Base-by-base conservation (phyloP, 2,329 filamentous ascomycete genomes). In the Aspergillus novofumigatus region DNA sequence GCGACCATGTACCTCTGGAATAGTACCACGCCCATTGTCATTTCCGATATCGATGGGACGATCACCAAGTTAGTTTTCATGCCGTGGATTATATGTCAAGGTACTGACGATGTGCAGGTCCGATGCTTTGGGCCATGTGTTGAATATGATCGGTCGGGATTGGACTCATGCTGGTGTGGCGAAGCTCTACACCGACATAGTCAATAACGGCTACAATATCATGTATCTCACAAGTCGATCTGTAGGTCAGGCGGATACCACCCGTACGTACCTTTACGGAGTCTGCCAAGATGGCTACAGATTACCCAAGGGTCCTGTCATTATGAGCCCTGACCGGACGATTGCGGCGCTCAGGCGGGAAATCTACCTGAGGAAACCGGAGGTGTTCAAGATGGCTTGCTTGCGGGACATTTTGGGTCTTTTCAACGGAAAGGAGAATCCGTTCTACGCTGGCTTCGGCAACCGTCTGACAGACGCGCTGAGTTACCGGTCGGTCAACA, bases 331-430 rank as follows among this genome's bases (percentile, higher is more conserved):
- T 0, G 94, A 99, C 74, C 84, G 94, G 54, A 97, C 92, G 1
- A 95, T 97, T 77, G 92, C 95, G 7, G 95, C 94, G 0, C 77
- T 99, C 29, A 84, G 94, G 56, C 86, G 94, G 50, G 94, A 99
- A 72, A 86, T 99, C 5, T 99, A 99, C 71, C 81, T 99, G 26
- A 86, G 94, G 53, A 97, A 99, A 73, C 95, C 94, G 0, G 92
- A 99, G 70, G 91, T 99, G 7, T 99, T 99, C 84, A 99, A 99
- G 77, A 99, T 99, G 95, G 92, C 94, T 2, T 99, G 94, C 61
- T 78, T 99, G 21, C 87, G 94, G 44, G 94, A 99, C 72, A 97
- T 99, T 65, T 87, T 92, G 70, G 90, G 88, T 57, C 81, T 99
- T 0, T 99, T 97, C 69, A 87, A 86, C 2, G 81, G 85, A 0